A percentile compares a stretch with the other conserved stretches of the same genome.
Evolutionary conservation across 306 rosid species (phyloP).

Genomic region (Acacia acuminata): DNA sequence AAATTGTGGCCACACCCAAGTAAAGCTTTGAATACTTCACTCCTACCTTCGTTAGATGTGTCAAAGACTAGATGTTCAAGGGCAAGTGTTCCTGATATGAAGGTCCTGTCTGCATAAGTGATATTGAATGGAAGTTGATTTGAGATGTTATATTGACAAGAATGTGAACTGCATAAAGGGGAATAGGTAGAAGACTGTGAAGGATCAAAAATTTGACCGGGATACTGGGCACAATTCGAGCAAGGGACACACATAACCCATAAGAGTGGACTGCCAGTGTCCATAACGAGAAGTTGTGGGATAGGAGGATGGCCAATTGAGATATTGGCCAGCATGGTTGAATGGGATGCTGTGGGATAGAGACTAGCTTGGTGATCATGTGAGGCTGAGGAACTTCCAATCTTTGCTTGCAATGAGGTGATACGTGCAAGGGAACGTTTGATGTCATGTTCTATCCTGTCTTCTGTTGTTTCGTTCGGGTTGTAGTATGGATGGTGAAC

Average conservation of each 20-base stretch:
- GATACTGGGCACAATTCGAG: conserved; percentile 32
- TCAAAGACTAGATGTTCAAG: conserved; percentile 34
- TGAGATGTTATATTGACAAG: not conserved
- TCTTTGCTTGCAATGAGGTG: conserved; percentile 33
- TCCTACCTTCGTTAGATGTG: conserved; percentile 40
- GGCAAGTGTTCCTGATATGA: conserved; percentile 28
- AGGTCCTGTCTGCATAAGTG: conserved; percentile 32
- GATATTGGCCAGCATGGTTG: conserved; percentile 34
- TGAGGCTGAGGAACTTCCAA: conserved; percentile 11
- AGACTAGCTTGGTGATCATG: not conserved
- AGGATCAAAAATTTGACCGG: conserved; percentile 34
- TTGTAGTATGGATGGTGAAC: conserved; percentile 38
- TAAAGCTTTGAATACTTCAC: not conserved
- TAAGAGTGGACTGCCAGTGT: conserved; percentile 39
- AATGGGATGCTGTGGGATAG: not conserved
- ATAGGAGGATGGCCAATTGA: conserved; percentile 54
- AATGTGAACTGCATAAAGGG: conserved; percentile 9
- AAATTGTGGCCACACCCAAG: conserved; percentile 41
- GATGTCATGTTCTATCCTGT: conserved; percentile 31
- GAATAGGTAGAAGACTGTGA: conserved; percentile 42
- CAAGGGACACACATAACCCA: conserved; percentile 61
- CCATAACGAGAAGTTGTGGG: conserved; percentile 43
- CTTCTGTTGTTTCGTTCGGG: conserved; percentile 31
- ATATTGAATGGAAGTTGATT: not conserved
- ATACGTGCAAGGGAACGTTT: conserved; percentile 31